Evolutionary conservation across 768 basidiomycete genomes (phyloP), one percentile per base, ranked within the genome.

Genomic region (Hemileccinum impolitum): DNA sequence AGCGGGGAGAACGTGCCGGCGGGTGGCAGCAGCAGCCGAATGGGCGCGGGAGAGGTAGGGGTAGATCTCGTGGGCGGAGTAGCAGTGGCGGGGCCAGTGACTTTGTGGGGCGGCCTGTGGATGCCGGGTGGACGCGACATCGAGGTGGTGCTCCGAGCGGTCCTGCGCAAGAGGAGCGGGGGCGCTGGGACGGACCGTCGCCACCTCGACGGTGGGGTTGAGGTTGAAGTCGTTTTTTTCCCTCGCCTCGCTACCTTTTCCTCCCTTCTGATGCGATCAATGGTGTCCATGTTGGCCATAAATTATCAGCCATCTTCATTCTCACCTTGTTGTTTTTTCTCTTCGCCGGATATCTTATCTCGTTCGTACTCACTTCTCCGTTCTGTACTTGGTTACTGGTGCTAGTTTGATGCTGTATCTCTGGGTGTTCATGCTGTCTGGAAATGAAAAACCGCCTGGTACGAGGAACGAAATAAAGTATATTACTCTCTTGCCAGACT

Each of bases 51-150:
- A 47, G 68, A 31, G 67, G 72, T 8, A 42, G 70, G 3, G 60
- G 64, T 2, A 44, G 70, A 6, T 59, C 66, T 1, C 56, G 66
- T 31, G 64, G 68, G 13, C 52, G 66, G 23, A 40, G 51, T 30
- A 15, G 46, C 17, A 18, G 50, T 4, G 46, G 47, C 4, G 43
- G 46, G 9, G 28, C 9, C n/a, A 51, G 60, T 3, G 63, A 67
- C 13, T 59, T 70, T 32, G 57, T 62, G 26, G 71, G 70, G 36
- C 59, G 72, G 36, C 67, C 79, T 31, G 67, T 76, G 15, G 84
- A 86, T 56, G 60, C 62, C 17, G 68, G 73, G 19, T 59, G 66
- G 54, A 51, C 54, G 5, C 53, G 66, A 45, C 61, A 65, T 43
- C 62, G 66, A 39, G 41, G 65, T 9, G 62, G 72, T 58, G 54